Evolutionary conservation across 805 yeast species (phyloP).

Genomic region (Dipodascus geniculatus): DNA sequence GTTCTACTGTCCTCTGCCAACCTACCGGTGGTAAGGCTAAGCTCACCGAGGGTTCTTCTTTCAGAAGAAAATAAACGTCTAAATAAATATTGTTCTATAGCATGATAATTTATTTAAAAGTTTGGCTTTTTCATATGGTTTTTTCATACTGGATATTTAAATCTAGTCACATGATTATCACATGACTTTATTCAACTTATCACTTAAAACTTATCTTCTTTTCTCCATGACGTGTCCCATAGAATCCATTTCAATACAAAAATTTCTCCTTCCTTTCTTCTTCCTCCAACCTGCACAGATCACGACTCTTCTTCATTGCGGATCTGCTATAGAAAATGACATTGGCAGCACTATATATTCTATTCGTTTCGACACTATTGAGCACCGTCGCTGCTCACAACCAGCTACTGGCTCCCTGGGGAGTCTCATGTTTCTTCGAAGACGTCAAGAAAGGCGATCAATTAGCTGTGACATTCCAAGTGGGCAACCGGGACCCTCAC

Average conservation of each 20-base stretch:
- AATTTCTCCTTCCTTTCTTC: background rate
- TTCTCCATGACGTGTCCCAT: background rate
- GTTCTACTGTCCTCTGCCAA: constrained; percentile 95
- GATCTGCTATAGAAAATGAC: background rate
- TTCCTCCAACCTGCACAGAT: background rate
- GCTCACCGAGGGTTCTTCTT: constrained; percentile 98
- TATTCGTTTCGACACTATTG: background rate
- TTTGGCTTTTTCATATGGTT: no score
- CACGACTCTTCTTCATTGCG: no score
- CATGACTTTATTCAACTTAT: background rate
- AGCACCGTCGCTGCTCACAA: constrained; percentile 48
- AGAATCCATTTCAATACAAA: background rate
- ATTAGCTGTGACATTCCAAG: constrained; percentile 81
- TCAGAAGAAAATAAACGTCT: constrained; percentile 83
- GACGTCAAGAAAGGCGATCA: constrained; percentile 72
- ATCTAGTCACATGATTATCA: background rate
- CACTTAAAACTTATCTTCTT: no score
- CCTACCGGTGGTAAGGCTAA: constrained; percentile 99
- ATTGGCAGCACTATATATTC: background rate
- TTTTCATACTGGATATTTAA: background rate
- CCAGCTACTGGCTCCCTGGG: constrained; percentile 69
- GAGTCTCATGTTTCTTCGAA: constrained; percentile 83
- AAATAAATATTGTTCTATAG: background rate
- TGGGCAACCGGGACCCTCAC: constrained; percentile 65
- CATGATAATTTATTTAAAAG: background rate